Percentiles rank a stretch among this genome's conserved stretches.
These are phyloP conservation scores for Arthrobotrys entomopaga DNA, from an alignment of 2,329 filamentous ascomycete genomes.

Conservation along the genomic window DNA sequence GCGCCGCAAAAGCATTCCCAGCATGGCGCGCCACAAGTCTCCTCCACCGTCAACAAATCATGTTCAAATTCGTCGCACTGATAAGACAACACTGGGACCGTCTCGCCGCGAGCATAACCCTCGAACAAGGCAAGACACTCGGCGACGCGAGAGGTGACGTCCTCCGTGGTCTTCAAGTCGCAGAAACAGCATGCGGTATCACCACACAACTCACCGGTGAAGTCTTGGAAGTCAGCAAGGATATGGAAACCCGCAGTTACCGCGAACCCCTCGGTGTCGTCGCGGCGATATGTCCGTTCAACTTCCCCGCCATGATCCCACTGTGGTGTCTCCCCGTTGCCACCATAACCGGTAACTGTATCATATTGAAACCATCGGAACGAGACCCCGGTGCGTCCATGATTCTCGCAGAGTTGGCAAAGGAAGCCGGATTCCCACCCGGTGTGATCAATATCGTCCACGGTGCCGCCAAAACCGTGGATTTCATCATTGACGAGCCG, in stretches of 20 bases:
- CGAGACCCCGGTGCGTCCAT: constrained; percentile 84
- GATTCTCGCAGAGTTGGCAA: constrained; percentile 82
- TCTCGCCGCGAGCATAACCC: constrained; percentile 82
- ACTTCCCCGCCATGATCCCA: constrained; percentile 92
- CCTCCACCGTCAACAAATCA: constrained; percentile 80
- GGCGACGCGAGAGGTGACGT: constrained; percentile 85
- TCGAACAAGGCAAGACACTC: constrained; percentile 90
- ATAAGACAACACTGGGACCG: constrained; percentile 88
- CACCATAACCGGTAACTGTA: constrained; percentile 82
- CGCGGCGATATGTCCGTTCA: constrained; percentile 87
- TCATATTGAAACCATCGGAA: constrained; percentile 87
- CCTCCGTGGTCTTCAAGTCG: constrained; percentile 82
- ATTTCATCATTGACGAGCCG: constrained; percentile 87
- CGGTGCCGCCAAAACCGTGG: constrained; percentile 80
- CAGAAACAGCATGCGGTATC: constrained; percentile 81
- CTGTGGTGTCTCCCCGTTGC: constrained; percentile 91
- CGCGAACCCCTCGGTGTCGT: constrained; percentile 82
- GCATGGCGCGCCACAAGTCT: constrained; percentile 78
- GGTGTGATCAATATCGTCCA: constrained; percentile 87
- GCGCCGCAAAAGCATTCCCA: constrained; percentile 79
- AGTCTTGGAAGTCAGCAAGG: constrained; percentile 84
- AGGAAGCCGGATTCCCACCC: constrained; percentile 82
- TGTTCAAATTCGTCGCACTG: constrained; percentile 84
- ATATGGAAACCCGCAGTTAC: constrained; percentile 88
- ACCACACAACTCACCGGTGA: constrained; percentile 85